Base-by-base conservation (phyloP, 2,329 filamentous ascomycete species). In the Fusarium buharicum region DNA sequence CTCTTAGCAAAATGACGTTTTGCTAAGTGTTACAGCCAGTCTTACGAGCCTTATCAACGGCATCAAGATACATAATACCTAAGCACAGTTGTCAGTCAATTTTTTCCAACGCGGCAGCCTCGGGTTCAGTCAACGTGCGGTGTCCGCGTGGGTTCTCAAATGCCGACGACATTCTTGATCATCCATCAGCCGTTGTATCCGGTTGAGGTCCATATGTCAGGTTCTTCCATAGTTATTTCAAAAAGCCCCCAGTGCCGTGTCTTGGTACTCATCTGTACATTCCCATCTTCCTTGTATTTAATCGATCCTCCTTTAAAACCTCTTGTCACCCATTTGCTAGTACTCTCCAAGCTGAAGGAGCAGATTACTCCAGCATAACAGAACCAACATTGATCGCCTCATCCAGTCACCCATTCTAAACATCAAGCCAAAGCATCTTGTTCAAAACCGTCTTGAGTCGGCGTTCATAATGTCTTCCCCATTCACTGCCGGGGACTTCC, bases 171-270 rank as follows among this genome's bases (percentile, higher is more conserved):
- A 58, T 43, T 44, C 34, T 61, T 53, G 55, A 56, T 57, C 40
- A 52, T 51, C 53, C 40, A 52, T 51, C 53, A 53, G 55, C 55
- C 62, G 64, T 66, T 63, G 62, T 64, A 57, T 60, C 64, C 53
- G 59, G 53, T 6, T 30, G 43, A 54, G 40, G 55, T 50, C 45
- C 34, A 59, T 62, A 55, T 57, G 53, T 22, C 12, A 40, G 36
- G 37, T 36, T 27, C 39, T 28, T 44, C 28, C 33, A 38, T 16
- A 47, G 44, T 45, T 63, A 41, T 50, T 48, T 60, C 39, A 67
- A 59, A 66, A 44, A 41, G 36, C 38, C n/a, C n/a, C 27, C 40
- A 37, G 31, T 37, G 33, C 30, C 44, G 31, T 48, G 17, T 17
- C 34, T n/a, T 30, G 31, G n/a, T 43, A 7, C 14, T 14, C 12